Base-by-base conservation (phyloP, 192 early-diverging fungal species). In the Backusella parvicylindrica region DNA sequence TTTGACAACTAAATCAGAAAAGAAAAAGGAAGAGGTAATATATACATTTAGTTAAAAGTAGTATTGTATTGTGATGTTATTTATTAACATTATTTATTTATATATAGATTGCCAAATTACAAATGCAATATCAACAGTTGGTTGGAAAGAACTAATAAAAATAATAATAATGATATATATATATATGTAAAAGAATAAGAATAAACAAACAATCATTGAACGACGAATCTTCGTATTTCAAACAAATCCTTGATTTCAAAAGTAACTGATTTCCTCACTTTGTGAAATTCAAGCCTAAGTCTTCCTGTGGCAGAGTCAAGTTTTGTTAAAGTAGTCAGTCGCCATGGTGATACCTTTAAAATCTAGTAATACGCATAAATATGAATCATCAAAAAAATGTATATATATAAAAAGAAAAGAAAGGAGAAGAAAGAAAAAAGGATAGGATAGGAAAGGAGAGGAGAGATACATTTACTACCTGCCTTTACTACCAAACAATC, bases 1-100 rank as follows among this genome's bases (percentile, higher is more conserved):
- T 13, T 82, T 96, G 72, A 87, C 88, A 68, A 84, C 94, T 70
- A 95, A 96, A 79, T 90, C 93, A 69, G 95, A 99, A 60, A 87
- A 86, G 72, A 93, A 93, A 81, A 94, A 92, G 81, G 75, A 86
- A 23, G 92, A 94, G 82, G 91, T 97, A 74, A 0, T 13, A 21
- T 6, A 21, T 18, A 15, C 5, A 28, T 23, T 15, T 11, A 33
- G 32, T 6, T 66, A 18, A 18, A 67, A 31, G 11, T 5, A 30
- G 7, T 2, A 32, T 32, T 30, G 35, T 16, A 75, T 35, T 21
- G 2, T 28, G 15, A 16, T 6, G 21, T 16, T n/a, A 36, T 28
- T 18, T 60, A 26, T 32, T 36, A 37, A 53, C 21, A 70, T 0
- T 37, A 16, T 63, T 9, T 40, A 8, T 71, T 68, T 65, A 33